Evolutionary conservation across 2,329 filamentous ascomycete genomes (phyloP).

Genomic region (Cryoendolithus antarcticus): DNA sequence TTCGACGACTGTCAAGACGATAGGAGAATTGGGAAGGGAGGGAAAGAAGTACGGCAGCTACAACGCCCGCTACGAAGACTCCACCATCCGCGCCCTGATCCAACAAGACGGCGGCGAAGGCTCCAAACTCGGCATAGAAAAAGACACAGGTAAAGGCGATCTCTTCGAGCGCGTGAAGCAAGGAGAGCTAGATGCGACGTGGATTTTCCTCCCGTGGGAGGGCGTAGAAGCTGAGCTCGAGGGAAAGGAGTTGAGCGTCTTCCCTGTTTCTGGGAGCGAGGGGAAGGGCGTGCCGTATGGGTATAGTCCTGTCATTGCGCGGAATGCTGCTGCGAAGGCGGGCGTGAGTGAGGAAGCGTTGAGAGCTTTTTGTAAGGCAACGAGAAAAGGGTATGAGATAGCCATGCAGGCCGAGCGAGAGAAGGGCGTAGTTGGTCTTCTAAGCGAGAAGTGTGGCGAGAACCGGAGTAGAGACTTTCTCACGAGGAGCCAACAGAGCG

Average conservation of each 20-base stretch:
- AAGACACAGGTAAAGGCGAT: constrained; percentile 16
- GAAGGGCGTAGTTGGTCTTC: too few species aligned
- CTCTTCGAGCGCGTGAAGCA: constrained; percentile 18
- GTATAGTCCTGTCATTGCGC: constrained; percentile 21
- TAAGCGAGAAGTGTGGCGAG: too few species aligned
- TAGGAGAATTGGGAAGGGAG: constrained; percentile 12
- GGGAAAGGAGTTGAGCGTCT: constrained; percentile 12
- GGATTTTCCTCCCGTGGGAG: constrained; percentile 24
- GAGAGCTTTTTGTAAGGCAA: constrained; percentile 16
- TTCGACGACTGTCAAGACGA: constrained; percentile 12
- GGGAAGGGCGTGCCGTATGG: constrained; percentile 21
- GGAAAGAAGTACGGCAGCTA: constrained; percentile 20
- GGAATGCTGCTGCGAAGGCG: constrained; percentile 10
- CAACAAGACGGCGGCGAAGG: constrained; percentile 16
- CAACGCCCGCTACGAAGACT: constrained; percentile 22
- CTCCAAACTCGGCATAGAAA: constrained; percentile 12
- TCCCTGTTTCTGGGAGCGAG: constrained; percentile 8
- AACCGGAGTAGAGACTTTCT: constrained; percentile 12
- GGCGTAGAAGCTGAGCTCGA: constrained; percentile 19
- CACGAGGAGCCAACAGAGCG: constrained; percentile 15
- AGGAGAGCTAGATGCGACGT: constrained; percentile 21
- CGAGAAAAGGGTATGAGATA: constrained; percentile 17
- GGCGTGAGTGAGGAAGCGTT: constrained; percentile 10
- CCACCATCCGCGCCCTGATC: constrained; percentile 19
- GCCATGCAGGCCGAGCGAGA: constrained; percentile 9